A percentile compares a stretch with the other conserved stretches of the same genome.
phyloP scores from a whole-genome alignment of 345 rosid species.

The Eucalyptus cladocalyx region DNA sequence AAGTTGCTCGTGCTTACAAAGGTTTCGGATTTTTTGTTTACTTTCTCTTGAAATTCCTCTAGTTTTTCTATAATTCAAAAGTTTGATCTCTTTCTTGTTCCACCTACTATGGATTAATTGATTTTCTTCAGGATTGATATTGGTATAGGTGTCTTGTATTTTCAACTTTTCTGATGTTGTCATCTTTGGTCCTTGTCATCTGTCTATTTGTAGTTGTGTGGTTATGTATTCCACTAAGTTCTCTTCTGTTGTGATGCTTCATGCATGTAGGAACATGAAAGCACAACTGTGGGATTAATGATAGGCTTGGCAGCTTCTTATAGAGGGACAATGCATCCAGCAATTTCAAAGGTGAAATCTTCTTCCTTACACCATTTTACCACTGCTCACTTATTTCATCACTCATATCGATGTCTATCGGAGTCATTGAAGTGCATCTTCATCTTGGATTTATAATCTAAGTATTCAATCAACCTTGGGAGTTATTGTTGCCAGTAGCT shows the following conservation, averaged over 20 bases:
- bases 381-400: not conserved
- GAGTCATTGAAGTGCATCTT: not conserved
- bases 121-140: not conserved
- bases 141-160: not conserved
- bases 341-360: conserved; percentile 63
- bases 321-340: conserved; percentile 90
- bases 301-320: conserved; percentile 96
- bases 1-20: not conserved
- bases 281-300: conserved; percentile 88
- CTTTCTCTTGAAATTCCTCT: not conserved
- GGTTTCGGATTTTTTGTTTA: not conserved
- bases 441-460: not conserved
- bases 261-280: conserved; percentile 67
- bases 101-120: not conserved
- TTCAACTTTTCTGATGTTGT: not conserved
- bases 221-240: not conserved
- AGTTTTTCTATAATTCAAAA: not conserved
- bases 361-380: not conserved
- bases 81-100: not conserved
- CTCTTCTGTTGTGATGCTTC: not conserved
- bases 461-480: not conserved
- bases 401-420: not conserved
- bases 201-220: not conserved
- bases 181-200: not conserved
- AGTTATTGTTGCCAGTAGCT: not conserved